Evolutionary conservation across 257 asterid genomes (phyloP).

Genomic region (Fraxinus anomala): DNA sequence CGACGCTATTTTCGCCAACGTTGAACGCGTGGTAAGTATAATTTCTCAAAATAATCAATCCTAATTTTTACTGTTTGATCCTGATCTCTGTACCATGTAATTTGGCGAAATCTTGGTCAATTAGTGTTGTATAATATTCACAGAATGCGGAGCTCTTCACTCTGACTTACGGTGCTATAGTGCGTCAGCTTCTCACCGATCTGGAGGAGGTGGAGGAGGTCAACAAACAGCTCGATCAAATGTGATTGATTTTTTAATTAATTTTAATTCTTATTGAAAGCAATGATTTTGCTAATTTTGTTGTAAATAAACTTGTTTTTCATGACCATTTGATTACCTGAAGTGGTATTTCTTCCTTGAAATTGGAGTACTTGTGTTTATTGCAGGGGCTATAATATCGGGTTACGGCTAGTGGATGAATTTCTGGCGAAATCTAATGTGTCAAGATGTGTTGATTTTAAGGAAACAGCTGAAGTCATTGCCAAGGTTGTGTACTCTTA

Average conservation of each 20-base stretch:
- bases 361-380: conserved; percentile 13
- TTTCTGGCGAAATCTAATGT: conserved; percentile 90
- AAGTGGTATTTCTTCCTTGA: conserved; percentile 10
- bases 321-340: background rate
- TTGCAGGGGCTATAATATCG: conserved; percentile 89
- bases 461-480: conserved; percentile 94
- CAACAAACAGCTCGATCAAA: conserved; percentile 94
- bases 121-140: conserved; percentile 4
- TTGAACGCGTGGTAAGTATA: conserved; percentile 50
- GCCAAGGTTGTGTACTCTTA: conserved; percentile 66
- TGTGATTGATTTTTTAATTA: conserved; percentile 40
- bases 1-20: conserved; percentile 53
- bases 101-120: background rate
- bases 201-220: conserved; percentile 99
- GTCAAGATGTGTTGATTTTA: conserved; percentile 87
- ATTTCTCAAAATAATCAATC: background rate
- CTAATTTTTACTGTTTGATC: background rate
- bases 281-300: conserved; percentile 5
- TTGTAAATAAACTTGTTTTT: background rate
- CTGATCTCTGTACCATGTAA: background rate
- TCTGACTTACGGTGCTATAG: conserved; percentile 89
- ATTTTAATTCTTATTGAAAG: background rate
- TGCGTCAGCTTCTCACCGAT: conserved; percentile 93
- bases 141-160: conserved; percentile 95
- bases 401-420: conserved; percentile 83